Evolutionary conservation across 2,329 filamentous ascomycete genomes (phyloP).

Genomic region (Colletotrichum abscissum): DNA sequence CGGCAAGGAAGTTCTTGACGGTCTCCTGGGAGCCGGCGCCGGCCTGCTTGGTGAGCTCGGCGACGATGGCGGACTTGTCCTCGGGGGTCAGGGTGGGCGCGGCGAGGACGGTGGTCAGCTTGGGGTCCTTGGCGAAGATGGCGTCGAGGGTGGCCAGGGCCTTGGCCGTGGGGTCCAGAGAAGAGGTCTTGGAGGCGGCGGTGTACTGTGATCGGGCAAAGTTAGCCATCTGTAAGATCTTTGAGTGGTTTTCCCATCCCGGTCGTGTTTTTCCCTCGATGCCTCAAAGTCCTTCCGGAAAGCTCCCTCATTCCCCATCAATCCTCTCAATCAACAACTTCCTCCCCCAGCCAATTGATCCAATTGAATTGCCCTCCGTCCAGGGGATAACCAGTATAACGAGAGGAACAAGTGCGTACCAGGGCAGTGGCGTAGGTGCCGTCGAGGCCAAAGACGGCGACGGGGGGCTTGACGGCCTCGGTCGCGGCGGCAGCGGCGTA

Average conservation of each 20-base stretch:
- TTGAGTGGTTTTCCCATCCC: not conserved
- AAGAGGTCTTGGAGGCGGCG: conserved; percentile 87
- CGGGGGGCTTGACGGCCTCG: conserved; percentile 81
- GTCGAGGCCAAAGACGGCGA: conserved; percentile 94
- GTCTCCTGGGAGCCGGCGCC: conserved; percentile 79
- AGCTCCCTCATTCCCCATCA: conserved; percentile 1
- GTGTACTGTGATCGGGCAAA: conserved; percentile 78
- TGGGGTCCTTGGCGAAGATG: conserved; percentile 84
- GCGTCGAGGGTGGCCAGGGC: conserved; percentile 78
- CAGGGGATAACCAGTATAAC: not conserved
- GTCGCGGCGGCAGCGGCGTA: conserved; percentile 75
- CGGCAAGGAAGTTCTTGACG: conserved; percentile 91
- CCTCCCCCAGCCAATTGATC: conserved; percentile 36
- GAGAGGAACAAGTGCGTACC: conserved; percentile 71
- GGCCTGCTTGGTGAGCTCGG: conserved; percentile 87
- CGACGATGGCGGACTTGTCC: conserved; percentile 89
- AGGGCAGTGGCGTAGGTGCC: conserved; percentile 98
- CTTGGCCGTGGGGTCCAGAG: conserved; percentile 87
- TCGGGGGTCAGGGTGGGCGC: conserved; percentile 81
- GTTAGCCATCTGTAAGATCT: conserved; percentile 38
- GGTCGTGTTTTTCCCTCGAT: not conserved
- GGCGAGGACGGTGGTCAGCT: conserved; percentile 79
- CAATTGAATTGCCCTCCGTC: conserved; percentile 13
- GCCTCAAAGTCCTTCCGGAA: not conserved
- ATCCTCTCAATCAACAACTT: conserved; percentile 11